These are phyloP conservation scores for Fraxinus paxiana DNA, from an alignment of 305 asterid genomes.

Conservation along the genomic window DNA sequence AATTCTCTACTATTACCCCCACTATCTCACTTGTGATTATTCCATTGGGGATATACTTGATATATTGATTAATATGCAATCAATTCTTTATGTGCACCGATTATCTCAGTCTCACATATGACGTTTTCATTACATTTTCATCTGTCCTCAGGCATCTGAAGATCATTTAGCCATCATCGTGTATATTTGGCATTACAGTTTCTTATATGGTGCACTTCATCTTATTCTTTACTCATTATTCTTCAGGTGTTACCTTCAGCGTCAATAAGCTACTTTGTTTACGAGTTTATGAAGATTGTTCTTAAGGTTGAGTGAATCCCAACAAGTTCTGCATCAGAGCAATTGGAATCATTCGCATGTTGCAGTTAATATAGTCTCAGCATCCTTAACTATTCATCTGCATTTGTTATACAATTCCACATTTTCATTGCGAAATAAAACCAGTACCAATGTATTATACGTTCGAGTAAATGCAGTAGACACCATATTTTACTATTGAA, in stretches of 20 bases:
- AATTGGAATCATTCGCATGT: neutral
- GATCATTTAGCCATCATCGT: neutral
- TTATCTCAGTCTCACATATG: neutral
- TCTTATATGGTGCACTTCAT: neutral
- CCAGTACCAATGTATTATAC: neutral
- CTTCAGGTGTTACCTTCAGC: constrained; percentile 77
- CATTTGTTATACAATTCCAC: neutral
- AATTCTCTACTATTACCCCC: neutral
- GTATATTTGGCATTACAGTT: neutral
- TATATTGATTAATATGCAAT: neutral
- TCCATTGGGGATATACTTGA: neutral
- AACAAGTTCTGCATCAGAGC: constrained; percentile 7
- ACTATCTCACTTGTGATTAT: neutral
- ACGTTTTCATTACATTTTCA: neutral
- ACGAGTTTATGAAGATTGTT: constrained; percentile 81
- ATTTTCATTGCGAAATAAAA: neutral
- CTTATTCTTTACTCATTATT: constrained; percentile 4
- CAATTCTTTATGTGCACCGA: neutral
- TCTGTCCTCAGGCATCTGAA: neutral
- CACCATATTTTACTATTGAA: neutral
- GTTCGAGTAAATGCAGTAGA: neutral
- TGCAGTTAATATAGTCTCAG: neutral
- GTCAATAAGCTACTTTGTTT: constrained; percentile 71
- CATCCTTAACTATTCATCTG: neutral
- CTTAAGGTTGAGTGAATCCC: constrained; percentile 59